A percentile compares a stretch with the other conserved stretches of the same genome.
phyloP scores from a whole-genome alignment of 148 eudicot species.

The Cornus florida region DNA sequence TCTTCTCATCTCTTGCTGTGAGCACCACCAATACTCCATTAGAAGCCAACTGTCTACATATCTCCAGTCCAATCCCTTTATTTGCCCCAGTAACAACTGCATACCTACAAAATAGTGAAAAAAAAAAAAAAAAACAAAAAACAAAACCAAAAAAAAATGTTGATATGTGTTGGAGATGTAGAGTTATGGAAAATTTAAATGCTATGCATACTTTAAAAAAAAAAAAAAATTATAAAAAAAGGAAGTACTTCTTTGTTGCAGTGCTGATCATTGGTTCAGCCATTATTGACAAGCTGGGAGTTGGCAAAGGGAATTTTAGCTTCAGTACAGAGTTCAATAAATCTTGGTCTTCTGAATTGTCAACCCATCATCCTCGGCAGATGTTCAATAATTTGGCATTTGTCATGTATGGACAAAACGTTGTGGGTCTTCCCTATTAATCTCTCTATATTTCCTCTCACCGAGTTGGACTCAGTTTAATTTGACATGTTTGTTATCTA shows the following conservation, averaged over 20 bases:
- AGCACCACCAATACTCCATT: slow-evolving; percentile 37
- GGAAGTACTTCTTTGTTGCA: background rate
- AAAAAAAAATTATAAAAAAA: background rate
- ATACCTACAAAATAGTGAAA: slow-evolving; percentile 16
- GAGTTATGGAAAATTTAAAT: no score
- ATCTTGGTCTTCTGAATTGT: no score
- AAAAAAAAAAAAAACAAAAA: no score
- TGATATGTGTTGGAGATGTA: no score
- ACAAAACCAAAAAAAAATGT: no score
- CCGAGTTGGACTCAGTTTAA: no score
- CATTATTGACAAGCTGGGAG: background rate
- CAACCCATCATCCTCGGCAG: no score
- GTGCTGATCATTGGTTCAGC: background rate
- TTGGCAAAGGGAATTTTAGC: no score
- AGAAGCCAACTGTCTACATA: slow-evolving; percentile 46
- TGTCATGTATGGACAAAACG: background rate
- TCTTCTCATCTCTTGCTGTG: slow-evolving; percentile 47
- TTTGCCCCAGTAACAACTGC: slow-evolving; percentile 57
- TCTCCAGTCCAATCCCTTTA: slow-evolving; percentile 49
- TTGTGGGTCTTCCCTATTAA: no score
- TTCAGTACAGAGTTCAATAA: no score
- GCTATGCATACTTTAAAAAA: background rate
- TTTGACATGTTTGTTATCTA: no score
- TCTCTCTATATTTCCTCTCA: no score
- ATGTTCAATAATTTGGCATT: background rate